Base-by-base conservation (phyloP, 106 monocot species). In the Dioscorea zingiberensis region DNA sequence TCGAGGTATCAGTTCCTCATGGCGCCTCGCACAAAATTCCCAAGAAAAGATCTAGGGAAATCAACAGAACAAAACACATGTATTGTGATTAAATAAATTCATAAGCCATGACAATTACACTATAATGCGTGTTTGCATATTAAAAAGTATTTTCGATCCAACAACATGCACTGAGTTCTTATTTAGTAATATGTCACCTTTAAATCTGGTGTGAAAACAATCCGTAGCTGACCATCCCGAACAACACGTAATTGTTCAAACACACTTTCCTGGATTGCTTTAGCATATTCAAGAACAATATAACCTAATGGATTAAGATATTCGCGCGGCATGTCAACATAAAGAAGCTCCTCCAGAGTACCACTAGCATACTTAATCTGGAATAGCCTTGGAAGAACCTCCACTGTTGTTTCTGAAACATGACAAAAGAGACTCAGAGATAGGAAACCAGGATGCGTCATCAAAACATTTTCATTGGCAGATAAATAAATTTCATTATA, bases 281-380 rank as follows among this genome's bases (percentile, higher is more conserved):
- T 99, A 44, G 85, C 78, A 74, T 99, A 99, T 69, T 99, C 98
- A n/a, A 99, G 80, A 28, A 99, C 89, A 80, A 99, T 87, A 64
- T 93, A 93, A 48, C 98, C 98, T 27, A 78, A 80, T 47, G 84
- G 44, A 73, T 89, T 93, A 23, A 86, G 98, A 56, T 86, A 89
- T 68, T 99, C 98, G 13, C 56, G 81, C 12, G 98, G 98, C 98
- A 99, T 99, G 69, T 99, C 98, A 26, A 99, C 82, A 74, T 99
- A 99, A 61, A 99, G 80, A 73, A 99, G 84, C 72, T 99, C 98
- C 63, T 99, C 98, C 58, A 87, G 66, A 56, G 98, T 99, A 47
- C 98, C 98, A 78, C 98, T 99, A 48, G 86, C 98, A 78, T 99
- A 99, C 68, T 99, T 99, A 23, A 99, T 99, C 71, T 93, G 89